Evolutionary conservation across 1,284 basidiomycete genomes (phyloP), one percentile per base, ranked within the genome.

Genomic region (Mycena sp.): DNA sequence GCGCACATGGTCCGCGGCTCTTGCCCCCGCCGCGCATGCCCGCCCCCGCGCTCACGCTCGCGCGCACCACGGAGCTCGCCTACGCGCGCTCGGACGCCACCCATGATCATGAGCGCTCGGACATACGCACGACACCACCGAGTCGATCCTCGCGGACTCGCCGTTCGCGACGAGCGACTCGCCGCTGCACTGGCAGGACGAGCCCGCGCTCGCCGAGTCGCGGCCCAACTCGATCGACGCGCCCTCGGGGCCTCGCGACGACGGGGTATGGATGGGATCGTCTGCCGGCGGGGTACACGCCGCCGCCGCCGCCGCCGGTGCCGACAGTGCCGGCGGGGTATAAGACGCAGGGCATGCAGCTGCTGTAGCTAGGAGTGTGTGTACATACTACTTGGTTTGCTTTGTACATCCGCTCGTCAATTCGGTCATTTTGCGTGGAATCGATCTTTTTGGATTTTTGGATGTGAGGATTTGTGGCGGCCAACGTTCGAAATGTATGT

Each of bases 141-240:
- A 9, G 9, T 66, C 64, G 38, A 37, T 60, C 37, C 58, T 63
- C 29, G 58, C 55, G 12, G 61, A 60, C 49, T 63, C 61, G 41
- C 65, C 61, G 40, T 63, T 67, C 45, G 53, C 50, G 32, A 37
- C n/a, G n/a, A n/a, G 23, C 41, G 48, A 57, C 19, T 63, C 57
- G 41, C 65, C 65, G 51, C 53, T 63, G 48, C 50, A 61, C 45
- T 61, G 53, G 58, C 65, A 67, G 58, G 32, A 64, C 51, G 65
- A 67, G 62, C 65, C 65, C 21, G 65, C 65, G 54, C 58, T 64
- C 32, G 65, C 65, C 21, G 65, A 67, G 2, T 67, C 65, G 30
- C 54, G 65, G 7, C 62, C 61, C 11, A 60, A 41, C 17, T 67
- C 65, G 53, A 45, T 67, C 30, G 61, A 63, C 30, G 26, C 46